Conservation (phyloP, 441 rosid species). For the Biscutella laevigata region DNA sequence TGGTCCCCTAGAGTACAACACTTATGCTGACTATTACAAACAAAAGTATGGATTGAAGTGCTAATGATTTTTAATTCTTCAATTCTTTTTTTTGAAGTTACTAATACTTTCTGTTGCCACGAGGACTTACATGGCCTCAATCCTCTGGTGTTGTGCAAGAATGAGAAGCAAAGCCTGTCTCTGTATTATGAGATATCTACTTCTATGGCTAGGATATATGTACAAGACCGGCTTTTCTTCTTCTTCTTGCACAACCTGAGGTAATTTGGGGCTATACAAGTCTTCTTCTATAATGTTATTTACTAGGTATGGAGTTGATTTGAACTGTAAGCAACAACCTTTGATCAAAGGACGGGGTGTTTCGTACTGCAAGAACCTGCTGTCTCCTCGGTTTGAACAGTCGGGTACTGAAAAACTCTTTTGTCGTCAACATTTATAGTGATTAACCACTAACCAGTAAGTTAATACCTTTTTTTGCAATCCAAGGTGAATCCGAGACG, state of each 20-base stretch:
- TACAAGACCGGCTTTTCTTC: slow-evolving; percentile 43
- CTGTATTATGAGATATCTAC: slow-evolving; percentile 14
- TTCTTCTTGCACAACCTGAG: slow-evolving; percentile 44
- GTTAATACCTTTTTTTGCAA: slow-evolving; percentile 14
- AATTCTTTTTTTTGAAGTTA: background rate
- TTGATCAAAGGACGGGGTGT: slow-evolving; percentile 96
- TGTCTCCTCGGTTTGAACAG: slow-evolving; percentile 95
- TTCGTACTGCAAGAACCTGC: slow-evolving; percentile 95
- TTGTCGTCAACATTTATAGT: background rate
- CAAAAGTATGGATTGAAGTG: slow-evolving; percentile 60
- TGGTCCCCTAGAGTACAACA: slow-evolving; percentile 94
- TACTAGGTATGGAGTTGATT: slow-evolving; percentile 88
- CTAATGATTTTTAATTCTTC: background rate
- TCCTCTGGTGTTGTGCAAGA: slow-evolving; percentile 47
- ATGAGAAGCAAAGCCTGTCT: slow-evolving; percentile 37
- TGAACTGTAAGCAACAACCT: slow-evolving; percentile 65
- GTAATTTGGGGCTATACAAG: slow-evolving; percentile 42
- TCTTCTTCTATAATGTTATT: slow-evolving; percentile 25
- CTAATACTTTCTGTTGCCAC: slow-evolving; percentile 19
- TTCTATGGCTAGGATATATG: slow-evolving; percentile 22
- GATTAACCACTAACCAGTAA: slow-evolving; percentile 17
- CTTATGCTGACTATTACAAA: slow-evolving; percentile 90
- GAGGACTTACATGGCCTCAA: slow-evolving; percentile 34
- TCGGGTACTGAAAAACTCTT: slow-evolving; percentile 40
- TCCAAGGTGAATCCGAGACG: slow-evolving; percentile 72